phyloP scores from a whole-genome alignment of 331 rosid genomes.

The Acacia pycnantha region DNA sequence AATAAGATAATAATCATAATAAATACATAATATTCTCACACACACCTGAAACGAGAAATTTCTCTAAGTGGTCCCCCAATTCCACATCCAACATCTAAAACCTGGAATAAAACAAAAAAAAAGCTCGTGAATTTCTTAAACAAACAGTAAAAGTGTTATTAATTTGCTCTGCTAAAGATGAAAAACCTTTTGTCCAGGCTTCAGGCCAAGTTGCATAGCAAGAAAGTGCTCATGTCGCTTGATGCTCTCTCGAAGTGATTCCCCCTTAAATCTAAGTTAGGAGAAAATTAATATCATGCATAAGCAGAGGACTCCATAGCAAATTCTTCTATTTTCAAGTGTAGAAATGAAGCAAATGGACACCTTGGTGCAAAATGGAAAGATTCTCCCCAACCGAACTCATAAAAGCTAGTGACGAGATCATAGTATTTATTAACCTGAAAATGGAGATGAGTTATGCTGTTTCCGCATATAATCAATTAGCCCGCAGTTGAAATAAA shows the following conservation, averaged over 20 bases:
- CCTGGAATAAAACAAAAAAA: conserved; percentile 36
- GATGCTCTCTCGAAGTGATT: conserved; percentile 85
- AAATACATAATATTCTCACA: too few species aligned
- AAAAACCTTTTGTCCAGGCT: conserved; percentile 87
- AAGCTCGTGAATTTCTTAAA: background rate
- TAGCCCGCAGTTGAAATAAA: too few species aligned
- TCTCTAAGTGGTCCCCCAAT: conserved; percentile 87
- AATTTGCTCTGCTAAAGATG: conserved; percentile 5
- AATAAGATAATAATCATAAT: too few species aligned
- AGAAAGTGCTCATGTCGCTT: conserved; percentile 91
- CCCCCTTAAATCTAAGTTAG: conserved; percentile 69
- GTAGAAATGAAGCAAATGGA: conserved; percentile 25
- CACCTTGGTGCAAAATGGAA: conserved; percentile 90
- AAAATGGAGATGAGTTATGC: conserved; percentile 24
- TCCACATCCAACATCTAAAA: conserved; percentile 92
- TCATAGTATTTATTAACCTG: conserved; percentile 92
- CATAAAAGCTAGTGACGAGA: conserved; percentile 88
- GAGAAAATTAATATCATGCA: conserved; percentile 7
- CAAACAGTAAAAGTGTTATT: background rate
- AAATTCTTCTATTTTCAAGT: conserved; percentile 3
- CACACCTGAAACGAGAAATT: conserved; percentile 82
- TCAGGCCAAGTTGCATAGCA: conserved; percentile 72
- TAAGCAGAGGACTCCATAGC: background rate
- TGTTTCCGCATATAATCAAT: conserved; percentile 7
- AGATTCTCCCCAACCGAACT: conserved; percentile 94